A percentile compares a stretch with the other conserved stretches of the same genome.
These are phyloP conservation scores for Cystobasidium tubakii DNA, from an alignment of 768 basidiomycete genomes.

Conservation along the genomic window DNA sequence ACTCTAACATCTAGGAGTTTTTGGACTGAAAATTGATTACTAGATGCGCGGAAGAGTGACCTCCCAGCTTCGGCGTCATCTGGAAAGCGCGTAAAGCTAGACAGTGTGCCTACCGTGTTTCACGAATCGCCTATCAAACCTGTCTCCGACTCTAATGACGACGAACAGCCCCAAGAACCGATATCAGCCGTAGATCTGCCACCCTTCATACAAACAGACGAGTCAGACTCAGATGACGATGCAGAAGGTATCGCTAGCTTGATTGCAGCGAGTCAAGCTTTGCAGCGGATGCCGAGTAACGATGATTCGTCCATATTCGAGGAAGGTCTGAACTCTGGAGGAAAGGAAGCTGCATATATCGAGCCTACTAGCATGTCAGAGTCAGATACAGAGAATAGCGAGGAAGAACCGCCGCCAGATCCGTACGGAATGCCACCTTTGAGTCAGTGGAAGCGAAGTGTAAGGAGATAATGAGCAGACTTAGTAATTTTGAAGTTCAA, in stretches of 20 bases:
- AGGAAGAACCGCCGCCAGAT: background rate
- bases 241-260: background rate
- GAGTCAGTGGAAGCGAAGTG: constrained; percentile 8
- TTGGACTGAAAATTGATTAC: background rate
- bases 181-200: background rate
- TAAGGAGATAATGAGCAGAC: background rate
- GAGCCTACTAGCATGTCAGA: background rate
- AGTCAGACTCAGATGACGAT: constrained; percentile 10
- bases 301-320: background rate
- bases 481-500: background rate
- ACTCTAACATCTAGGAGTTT: too few species aligned
- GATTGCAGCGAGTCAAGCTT: background rate
- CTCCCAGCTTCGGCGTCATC: background rate
- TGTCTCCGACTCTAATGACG: background rate
- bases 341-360: background rate
- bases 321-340: background rate
- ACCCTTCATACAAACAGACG: background rate
- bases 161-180: background rate
- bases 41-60: background rate
- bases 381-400: background rate
- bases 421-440: background rate
- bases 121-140: background rate
- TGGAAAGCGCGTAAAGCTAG: constrained; percentile 1
- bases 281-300: background rate
- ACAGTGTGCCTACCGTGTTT: background rate